These are phyloP conservation scores for Cercospora citrullina DNA, from an alignment of 2,329 filamentous ascomycete species.

Conservation along the genomic window DNA sequence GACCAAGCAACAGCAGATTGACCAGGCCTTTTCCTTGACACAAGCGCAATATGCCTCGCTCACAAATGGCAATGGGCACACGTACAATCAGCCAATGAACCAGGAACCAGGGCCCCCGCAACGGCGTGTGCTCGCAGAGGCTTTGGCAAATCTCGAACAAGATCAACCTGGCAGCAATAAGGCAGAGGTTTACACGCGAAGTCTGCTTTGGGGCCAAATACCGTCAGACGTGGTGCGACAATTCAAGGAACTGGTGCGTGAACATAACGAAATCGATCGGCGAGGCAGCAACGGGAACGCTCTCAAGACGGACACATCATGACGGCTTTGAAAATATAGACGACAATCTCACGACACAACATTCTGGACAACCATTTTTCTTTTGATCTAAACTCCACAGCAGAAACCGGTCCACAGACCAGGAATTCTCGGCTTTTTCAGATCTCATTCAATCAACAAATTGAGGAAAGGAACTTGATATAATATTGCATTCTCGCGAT, in stretches of 20 bases:
- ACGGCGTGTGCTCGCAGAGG: conserved; percentile 75
- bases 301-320: conserved; percentile 24
- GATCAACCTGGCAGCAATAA: conserved; percentile 52
- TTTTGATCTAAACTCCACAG: conserved; percentile 21
- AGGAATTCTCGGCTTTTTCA: conserved; percentile 11
- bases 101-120: conserved; percentile 35
- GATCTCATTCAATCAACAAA: conserved; percentile 1
- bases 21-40: conserved; percentile 84
- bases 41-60: conserved; percentile 86
- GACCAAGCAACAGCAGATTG: conserved; percentile 79
- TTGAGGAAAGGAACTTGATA: background rate
- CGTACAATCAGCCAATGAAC: conserved; percentile 53
- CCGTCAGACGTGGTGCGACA: conserved; percentile 87
- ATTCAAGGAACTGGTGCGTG: conserved; percentile 87
- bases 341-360: conserved; percentile 21
- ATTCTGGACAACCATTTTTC: conserved; percentile 13
- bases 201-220: conserved; percentile 91
- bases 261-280: conserved; percentile 44
- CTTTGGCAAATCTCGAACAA: conserved; percentile 74
- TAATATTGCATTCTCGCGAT: conserved; percentile 28
- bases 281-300: conserved; percentile 25
- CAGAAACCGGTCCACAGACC: conserved; percentile 24
- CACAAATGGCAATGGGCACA: conserved; percentile 63
- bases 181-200: conserved; percentile 89
- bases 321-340: conserved; percentile 16